These are phyloP conservation scores for Coniferiporia weirii DNA, from an alignment of 1,284 basidiomycete species.

Conservation along the genomic window DNA sequence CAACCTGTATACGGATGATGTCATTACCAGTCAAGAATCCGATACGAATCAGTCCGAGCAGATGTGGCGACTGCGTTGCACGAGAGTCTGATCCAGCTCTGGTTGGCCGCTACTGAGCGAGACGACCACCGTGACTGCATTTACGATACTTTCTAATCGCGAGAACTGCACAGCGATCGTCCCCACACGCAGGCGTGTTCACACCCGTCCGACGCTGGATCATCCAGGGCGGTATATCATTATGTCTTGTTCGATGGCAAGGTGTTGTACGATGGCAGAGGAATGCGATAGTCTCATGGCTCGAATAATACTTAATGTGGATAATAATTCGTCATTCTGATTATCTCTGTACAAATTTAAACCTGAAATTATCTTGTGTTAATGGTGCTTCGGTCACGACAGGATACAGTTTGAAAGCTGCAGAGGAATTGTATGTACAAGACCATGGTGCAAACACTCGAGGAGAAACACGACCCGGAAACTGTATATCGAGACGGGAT, in stretches of 20 bases:
- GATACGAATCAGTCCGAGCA: conserved; percentile 60
- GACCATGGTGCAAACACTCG: background rate
- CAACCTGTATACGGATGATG: conserved; percentile 62
- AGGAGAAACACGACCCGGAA: background rate
- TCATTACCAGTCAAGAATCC: conserved; percentile 64
- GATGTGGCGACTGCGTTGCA: conserved; percentile 51
- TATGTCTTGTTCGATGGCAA: conserved; percentile 5
- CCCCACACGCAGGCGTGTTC: conserved; percentile 14
- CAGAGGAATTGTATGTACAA: background rate
- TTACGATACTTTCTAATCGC: background rate
- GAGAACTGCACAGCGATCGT: background rate
- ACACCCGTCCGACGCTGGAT: background rate
- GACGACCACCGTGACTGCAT: background rate
- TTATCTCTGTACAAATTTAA: background rate
- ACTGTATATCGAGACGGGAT: too few species aligned
- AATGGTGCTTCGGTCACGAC: background rate
- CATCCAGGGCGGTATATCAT: conserved; percentile 1
- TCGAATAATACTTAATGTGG: background rate
- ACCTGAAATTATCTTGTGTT: background rate
- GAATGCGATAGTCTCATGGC: background rate
- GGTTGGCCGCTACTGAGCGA: conserved; percentile 9
- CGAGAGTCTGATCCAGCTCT: conserved; percentile 25
- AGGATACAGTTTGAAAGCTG: too few species aligned
- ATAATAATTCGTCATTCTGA: background rate
- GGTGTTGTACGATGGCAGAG: conserved; percentile 7